Evolutionary conservation across 78 protist genomes (phyloP).

Genomic region (Cavenderia fasciculata): DNA sequence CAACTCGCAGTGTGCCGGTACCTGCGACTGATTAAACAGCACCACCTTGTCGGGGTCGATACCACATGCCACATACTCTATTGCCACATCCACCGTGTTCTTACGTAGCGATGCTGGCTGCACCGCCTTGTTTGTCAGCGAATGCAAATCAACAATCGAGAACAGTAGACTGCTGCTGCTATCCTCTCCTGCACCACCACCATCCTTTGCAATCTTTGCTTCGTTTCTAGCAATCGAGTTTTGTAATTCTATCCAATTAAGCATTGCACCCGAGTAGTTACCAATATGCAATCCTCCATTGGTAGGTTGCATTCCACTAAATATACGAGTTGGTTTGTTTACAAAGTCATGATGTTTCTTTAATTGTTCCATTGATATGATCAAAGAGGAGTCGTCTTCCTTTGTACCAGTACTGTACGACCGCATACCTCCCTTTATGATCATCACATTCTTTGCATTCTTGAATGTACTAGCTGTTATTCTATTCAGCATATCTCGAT

Average conservation of each 20-base stretch:
- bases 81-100: conserved; percentile 50
- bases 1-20: conserved; percentile 81
- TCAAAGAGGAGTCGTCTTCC: too few relatives aligned
- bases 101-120: conserved; percentile 8
- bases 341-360: conserved; percentile 1
- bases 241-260: conserved; percentile 82
- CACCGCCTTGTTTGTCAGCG: conserved; percentile 62
- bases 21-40: conserved; percentile 76
- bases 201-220: not conserved
- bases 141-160: conserved; percentile 80
- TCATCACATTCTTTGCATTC: too few relatives aligned
- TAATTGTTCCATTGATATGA: not conserved
- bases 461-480: too few relatives aligned
- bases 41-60: conserved; percentile 76
- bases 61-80: conserved; percentile 71
- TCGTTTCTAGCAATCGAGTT: not conserved
- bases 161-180: conserved; percentile 37
- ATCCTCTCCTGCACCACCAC: not conserved
- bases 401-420: too few relatives aligned
- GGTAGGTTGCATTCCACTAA: conserved; percentile 85
- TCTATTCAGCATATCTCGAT: too few relatives aligned
- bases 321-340: conserved; percentile 49
- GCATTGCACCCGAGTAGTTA: conserved; percentile 79
- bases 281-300: conserved; percentile 77
- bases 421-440: too few relatives aligned